Base-by-base conservation (phyloP, 768 basidiomycete species). In the Tylopilus felleus region DNA sequence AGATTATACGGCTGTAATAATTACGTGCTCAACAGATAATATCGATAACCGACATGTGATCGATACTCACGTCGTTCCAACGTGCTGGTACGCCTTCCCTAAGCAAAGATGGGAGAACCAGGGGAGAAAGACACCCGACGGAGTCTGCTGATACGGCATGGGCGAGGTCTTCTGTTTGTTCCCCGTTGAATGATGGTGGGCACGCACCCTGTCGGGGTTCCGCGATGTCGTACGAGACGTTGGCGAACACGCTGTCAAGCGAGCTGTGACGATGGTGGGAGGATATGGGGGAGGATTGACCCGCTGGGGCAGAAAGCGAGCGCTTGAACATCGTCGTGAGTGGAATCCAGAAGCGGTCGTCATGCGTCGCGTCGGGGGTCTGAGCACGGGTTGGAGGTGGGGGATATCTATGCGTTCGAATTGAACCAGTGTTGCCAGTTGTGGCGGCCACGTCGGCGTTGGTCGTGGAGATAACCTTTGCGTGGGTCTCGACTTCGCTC, bases 301-400 rank as follows among this genome's bases (percentile, higher is more conserved):
- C 55, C 1, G 75, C 78, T 4, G 81, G 81, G 8, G 78, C 80
- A 35, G 85, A 86, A 4, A 80, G 71, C 12, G 83, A 82, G 49
- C 86, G 83, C 66, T 77, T 84, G 73, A 80, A 83, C 82, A 85
- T 81, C 47, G 82, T 76, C 5, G 83, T 83, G 27, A 85, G 77
- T 4, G 83, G 79, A 23, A 82, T 72, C 36, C 66, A 67, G 66
- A 80, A 74, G 41, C 77, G 70, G 19, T 54, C 51, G 51, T 64
- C 62, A 4, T 60, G 58, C 35, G 40, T 49, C n/a, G 51, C 56
- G 31, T 68, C 62, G 38, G 70, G 70, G 5, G 68, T 70, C 53
- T 60, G 61, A 25, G 71, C 63, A 29, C 69, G 70, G 9, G 44
- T 29, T 46, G 63, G 61, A 29, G 57, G 52, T 4, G 28, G 44